These are phyloP conservation scores for Leccinum olivaceoglutinosum DNA, from an alignment of 1,284 basidiomycete genomes.

Conservation along the genomic window DNA sequence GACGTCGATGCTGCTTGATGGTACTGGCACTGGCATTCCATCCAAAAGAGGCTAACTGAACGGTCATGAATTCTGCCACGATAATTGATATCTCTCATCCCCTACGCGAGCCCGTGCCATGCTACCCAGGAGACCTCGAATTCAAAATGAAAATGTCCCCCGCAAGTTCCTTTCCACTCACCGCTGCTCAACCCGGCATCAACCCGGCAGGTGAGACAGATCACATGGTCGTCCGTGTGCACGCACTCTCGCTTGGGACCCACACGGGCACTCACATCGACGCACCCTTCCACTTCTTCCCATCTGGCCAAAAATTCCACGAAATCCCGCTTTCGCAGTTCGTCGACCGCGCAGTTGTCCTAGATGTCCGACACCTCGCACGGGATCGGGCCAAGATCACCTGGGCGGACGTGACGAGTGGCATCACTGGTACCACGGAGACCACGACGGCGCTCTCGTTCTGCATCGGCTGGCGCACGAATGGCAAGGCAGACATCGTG, in stretches of 20 bases:
- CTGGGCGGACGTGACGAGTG: conserved; percentile 38
- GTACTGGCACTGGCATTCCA: too few relatives aligned
- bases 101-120: conserved; percentile 19
- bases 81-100: conserved; percentile 28
- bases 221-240: conserved; percentile 18
- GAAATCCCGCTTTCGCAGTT: conserved; percentile 47
- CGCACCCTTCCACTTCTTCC: conserved; percentile 66
- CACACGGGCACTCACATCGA: conserved; percentile 65
- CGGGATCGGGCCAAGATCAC: conserved; percentile 41
- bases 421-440: too few relatives aligned
- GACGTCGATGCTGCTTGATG: too few relatives aligned
- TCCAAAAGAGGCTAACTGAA: too few relatives aligned
- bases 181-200: neutral
- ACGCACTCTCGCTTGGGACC: conserved; percentile 26
- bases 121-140: conserved; percentile 27
- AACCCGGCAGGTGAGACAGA: neutral
- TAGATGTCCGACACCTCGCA: conserved; percentile 41
- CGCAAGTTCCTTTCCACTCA: conserved; percentile 15
- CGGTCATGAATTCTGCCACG: conserved; percentile 12
- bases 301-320: conserved; percentile 48
- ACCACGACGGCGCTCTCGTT: conserved; percentile 3
- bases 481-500: conserved; percentile 38
- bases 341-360: conserved; percentile 44
- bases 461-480: conserved; percentile 24
- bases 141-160: conserved; percentile 18